Conservation (phyloP, 129 eudicot genomes). For the Solidago caesia region DNA sequence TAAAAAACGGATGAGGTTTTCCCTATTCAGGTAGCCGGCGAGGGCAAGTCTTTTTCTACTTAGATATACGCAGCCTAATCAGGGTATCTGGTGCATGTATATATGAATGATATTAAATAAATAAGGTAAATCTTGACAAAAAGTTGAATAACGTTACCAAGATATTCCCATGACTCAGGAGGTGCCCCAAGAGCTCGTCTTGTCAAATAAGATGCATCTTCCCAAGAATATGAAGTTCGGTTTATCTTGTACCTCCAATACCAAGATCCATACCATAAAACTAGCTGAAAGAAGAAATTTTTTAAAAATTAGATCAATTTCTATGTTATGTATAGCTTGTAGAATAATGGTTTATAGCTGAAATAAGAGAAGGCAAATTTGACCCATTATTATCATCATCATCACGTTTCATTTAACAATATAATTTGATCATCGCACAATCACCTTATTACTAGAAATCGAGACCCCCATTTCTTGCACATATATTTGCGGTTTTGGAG, state of each 20-base stretch:
- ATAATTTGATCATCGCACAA: too few species aligned
- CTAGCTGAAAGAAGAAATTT: slow-evolving; percentile 44
- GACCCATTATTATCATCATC: too few species aligned
- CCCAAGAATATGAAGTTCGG: slow-evolving; percentile 80
- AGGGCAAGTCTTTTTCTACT: too few species aligned
- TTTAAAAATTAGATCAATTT: slow-evolving; percentile 1
- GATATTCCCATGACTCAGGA: slow-evolving; percentile 63
- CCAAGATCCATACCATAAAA: slow-evolving; percentile 80
- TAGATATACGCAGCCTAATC: too few species aligned
- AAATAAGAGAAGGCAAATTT: neutral
- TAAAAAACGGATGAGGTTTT: too few species aligned
- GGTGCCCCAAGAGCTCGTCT: slow-evolving; percentile 74
- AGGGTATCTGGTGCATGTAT: too few species aligned
- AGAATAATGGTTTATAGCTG: neutral
- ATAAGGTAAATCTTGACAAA: neutral
- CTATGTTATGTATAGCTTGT: neutral
- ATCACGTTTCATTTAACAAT: too few species aligned
- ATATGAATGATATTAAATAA: neutral
- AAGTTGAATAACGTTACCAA: slow-evolving; percentile 48
- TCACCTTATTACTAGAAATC: too few species aligned
- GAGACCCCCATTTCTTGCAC: too few species aligned
- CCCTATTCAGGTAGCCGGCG: too few species aligned
- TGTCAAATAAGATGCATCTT: slow-evolving; percentile 91
- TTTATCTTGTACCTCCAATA: slow-evolving; percentile 83
- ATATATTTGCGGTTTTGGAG: too few species aligned